phyloP scores from a whole-genome alignment of 1,284 basidiomycete genomes.

The Leccinum angustisporum region DNA sequence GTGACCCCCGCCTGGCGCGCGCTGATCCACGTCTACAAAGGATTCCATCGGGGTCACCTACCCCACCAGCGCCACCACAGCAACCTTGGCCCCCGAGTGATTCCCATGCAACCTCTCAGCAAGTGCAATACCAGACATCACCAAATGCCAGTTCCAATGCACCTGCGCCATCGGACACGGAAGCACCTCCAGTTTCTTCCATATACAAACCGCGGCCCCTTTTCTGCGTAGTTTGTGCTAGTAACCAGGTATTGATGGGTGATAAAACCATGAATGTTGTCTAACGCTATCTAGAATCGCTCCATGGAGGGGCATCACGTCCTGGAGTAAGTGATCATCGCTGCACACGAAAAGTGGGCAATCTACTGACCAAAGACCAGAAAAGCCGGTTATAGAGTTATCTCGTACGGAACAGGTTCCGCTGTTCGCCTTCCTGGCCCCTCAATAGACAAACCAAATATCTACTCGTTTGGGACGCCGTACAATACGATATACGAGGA shows the following conservation, averaged over 20 bases:
- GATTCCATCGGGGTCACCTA: slow-evolving; percentile 43
- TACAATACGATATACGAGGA: slow-evolving; percentile 97
- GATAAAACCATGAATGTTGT: background rate
- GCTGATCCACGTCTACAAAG: slow-evolving; percentile 65
- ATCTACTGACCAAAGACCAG: slow-evolving; percentile 38
- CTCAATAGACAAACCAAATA: slow-evolving; percentile 96
- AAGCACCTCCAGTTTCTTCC: slow-evolving; percentile 17
- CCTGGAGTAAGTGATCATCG: slow-evolving; percentile 64
- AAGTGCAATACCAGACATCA: slow-evolving; percentile 19
- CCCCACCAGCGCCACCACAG: slow-evolving; percentile 41
- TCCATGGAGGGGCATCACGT: slow-evolving; percentile 99
- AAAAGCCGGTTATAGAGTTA: slow-evolving; percentile 88
- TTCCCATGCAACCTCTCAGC: slow-evolving; percentile 17
- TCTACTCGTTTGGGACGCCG: slow-evolving; percentile 97
- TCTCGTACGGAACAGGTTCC: slow-evolving; percentile 95
- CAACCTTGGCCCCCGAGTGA: slow-evolving; percentile 33
- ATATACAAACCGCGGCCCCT: slow-evolving; percentile 66
- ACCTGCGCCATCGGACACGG: slow-evolving; percentile 7
- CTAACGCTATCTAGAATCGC: slow-evolving; percentile 70
- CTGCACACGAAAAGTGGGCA: background rate
- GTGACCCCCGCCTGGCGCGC: slow-evolving; percentile 74
- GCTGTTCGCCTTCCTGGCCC: slow-evolving; percentile 95
- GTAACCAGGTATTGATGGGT: slow-evolving; percentile 76
- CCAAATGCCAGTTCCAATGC: slow-evolving; percentile 11
- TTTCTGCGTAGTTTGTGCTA: slow-evolving; percentile 98